Evolutionary conservation across 1,284 basidiomycete genomes (phyloP), one percentile per base, ranked within the genome.

Genomic region (Pseudozyma pruni): DNA sequence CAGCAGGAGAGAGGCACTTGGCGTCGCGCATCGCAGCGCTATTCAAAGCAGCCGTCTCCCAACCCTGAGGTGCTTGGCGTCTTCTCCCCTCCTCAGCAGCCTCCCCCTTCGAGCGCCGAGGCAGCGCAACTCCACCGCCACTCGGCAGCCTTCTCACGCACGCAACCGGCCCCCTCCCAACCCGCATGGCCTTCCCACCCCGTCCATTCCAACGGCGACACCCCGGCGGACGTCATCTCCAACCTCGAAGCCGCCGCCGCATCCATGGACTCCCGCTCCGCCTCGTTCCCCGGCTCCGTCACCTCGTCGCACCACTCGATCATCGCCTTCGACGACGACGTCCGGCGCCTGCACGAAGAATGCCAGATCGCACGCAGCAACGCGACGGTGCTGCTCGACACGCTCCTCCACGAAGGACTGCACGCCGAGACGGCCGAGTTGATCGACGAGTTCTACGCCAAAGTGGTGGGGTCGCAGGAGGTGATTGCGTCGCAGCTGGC

Each of bases 291-390:
- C 5, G 47, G 31, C n/a, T 44, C 32, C 8, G 20, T 32, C n/a
- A 16, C 29, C 3, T 14, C 31, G 16, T 22, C 40, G 16, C 27
- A 46, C 39, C 47, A 60, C 31, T n/a, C n/a, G n/a, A 27, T 50
- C 13, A 39, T 63, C 19, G 46, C 47, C 16, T 34, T 51, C 19
- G 68, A 68, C 11, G 72, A 71, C 44, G 75, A 78, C 40, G 52
- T 69, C 8, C 60, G 69, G 6, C 60, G 67, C n/a, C 39, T 77
- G 44, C 74, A 74, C 43, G 73, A 78, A 23, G 73, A 77, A 53
- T 77, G 75, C 47, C 51, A 67, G 9, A 67, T 75, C 5, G 76
- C 72, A 4, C 58, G 70, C 10, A 61, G 55, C 44, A 72, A 75
- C 27, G 74, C 75, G 0, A 43, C 45, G 11, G 59, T 79, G 4